Conservation (phyloP, 352 stramenopile genomes). For the Bremia lactucae region DNA sequence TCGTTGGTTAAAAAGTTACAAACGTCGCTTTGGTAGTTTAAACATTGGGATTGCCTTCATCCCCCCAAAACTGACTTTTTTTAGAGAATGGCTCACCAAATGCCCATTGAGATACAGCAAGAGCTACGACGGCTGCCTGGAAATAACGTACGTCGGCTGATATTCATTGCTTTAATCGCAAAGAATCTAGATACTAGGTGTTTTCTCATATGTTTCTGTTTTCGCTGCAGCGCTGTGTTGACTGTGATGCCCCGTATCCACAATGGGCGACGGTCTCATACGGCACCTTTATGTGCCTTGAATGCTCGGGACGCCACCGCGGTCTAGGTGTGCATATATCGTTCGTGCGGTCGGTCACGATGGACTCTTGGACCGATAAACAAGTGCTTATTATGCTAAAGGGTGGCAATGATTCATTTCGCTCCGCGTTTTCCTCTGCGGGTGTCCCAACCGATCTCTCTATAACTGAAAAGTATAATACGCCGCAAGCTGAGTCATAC, state of each 20-base stretch:
- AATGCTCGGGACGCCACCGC: conserved; percentile 89
- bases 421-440: conserved; percentile 41
- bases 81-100: conserved; percentile 53
- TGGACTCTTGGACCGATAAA: conserved; percentile 85
- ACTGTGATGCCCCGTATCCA: conserved; percentile 90
- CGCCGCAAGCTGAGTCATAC: conserved; percentile 67
- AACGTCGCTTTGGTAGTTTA: too few species aligned
- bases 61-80: background rate
- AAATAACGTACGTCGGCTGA: conserved; percentile 57
- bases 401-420: conserved; percentile 69
- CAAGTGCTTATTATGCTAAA: conserved; percentile 80
- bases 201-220: too few species aligned
- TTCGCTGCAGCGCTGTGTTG: conserved; percentile 74
- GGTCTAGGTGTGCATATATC: conserved; percentile 88
- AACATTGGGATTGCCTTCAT: too few species aligned
- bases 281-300: conserved; percentile 92
- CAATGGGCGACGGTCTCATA: conserved; percentile 92
- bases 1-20: too few species aligned
- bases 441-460: conserved; percentile 65
- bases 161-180: background rate
- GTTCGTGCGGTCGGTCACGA: conserved; percentile 85
- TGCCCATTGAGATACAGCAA: conserved; percentile 79
- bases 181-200: too few species aligned
- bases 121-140: conserved; percentile 68
- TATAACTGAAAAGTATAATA: conserved; percentile 81